Base-by-base conservation (phyloP, 2,329 filamentous ascomycete species). In the Talaromyces amestolkiae region DNA sequence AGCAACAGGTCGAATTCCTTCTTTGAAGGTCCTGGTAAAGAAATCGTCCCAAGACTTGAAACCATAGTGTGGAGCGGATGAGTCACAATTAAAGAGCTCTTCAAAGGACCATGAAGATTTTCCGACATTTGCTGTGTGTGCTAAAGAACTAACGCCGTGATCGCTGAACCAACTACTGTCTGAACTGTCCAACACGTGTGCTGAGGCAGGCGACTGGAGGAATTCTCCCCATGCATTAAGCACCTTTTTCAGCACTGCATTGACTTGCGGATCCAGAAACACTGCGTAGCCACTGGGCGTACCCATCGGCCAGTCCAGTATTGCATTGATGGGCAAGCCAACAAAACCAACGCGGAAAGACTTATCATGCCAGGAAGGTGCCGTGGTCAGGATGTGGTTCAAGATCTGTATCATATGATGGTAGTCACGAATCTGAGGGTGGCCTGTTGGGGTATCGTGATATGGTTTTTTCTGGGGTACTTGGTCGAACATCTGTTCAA, bases 1-100 rank as follows among this genome's bases (percentile, higher is more conserved):
- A 0, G 84, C 85, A 1, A 91, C 79, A 0, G 88, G 89, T 0
- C 89, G 83, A 1, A 85, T 81, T 0, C 76, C 77, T 3, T 85
- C 81, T 9, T 77, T 80, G 63, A 90, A 82, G 5, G 79, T 65
- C 6, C 89, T 83, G 0, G 86, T 89, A 77, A 91, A 91, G 78
- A 91, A 91, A 71, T 86, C 79, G 66, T 91, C 89, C 89, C 89
- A 91, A 0, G 86, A 89, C 64, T 81, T 84, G 78, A 81, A 91
- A 19, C 89, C 88, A 68, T 72, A 70, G 39, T 76, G 66, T 3
- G 69, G 65, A 2, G 68, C 69, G 0, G 63, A 65, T 0, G 73
- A 67, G 43, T 76, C 71, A 65, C 74, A 76, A 5, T 71, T 61
- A 66, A 72, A 76, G 64, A 76, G 66, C 0, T 75, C 65, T 5